Evolutionary conservation across 257 asterid species (phyloP), one percentile per base, ranked within the genome.

Genomic region (Solanum tacnaense): DNA sequence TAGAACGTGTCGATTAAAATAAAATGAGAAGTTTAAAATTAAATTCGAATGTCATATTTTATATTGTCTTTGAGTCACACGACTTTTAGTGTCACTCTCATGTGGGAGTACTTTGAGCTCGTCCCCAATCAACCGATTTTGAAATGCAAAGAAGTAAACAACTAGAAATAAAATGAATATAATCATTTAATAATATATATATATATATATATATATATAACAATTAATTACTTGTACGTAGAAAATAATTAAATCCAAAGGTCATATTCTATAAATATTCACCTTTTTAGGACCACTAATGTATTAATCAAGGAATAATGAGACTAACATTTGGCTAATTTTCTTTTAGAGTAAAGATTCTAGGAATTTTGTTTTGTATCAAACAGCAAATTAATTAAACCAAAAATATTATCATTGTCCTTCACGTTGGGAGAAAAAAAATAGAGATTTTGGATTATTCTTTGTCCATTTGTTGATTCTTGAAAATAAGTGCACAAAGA

Each of bases 1-100:
- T 49, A 49, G 0, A 49, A 2, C 1, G 1, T 15, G 21, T 49
- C 7, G 21, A 49, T 49, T 0, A 15, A 15, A 49, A 49, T 49
- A 49, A 5, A 49, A 49, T 49, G 21, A 49, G 7, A 5, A 49
- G 21, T 15, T 49, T 2, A 15, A 49, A 49, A 49, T 49, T 15
- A 49, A 15, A 15, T 49, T 15, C 21, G 0, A 49, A 49, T 2
- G 58, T 15, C 21, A 49, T 49, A 49, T 49, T 16, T 1, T 49
- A 49, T 36, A 1, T 74, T 35, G 15, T 34, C 13, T 7, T 21
- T 16, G 2, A 32, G 44, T 9, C 4, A 2, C 44, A 18, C 2
- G 25, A 72, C 41, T 34, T 72, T 16, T 21, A 32, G 13, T 72
- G n/a, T 18, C 79, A 2, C 79, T 72, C 25, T 20, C 9, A 72